Evolutionary conservation across 441 rosid genomes (phyloP), one percentile per base, ranked within the genome.

Genomic region (Aleurites moluccanus): DNA sequence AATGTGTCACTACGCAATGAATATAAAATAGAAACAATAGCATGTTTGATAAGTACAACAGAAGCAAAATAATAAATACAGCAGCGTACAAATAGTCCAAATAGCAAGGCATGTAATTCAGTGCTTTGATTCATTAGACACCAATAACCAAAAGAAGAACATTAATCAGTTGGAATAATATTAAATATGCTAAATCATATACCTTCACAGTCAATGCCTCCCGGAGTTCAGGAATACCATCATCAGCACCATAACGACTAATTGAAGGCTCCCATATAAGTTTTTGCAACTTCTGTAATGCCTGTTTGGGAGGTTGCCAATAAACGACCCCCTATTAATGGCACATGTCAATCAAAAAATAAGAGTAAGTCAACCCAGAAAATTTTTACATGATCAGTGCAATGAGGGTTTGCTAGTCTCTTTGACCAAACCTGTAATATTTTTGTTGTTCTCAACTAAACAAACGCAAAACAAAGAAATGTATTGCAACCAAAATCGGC

Each of bases 301-400:
- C 99, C 62, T 82, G 75, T 83, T 89, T 76, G 67, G 98, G 99
- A 52, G 99, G 99, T 78, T 88, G 96, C 98, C 98, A 91, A 79
- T 91, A 85, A 71, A 94, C 98, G 1, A 96, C 98, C 64, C 98
- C 98, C 98, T 96, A 61, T 42, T 78, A 20, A 35, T 40, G 53
- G 53, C 60, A 69, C 20, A 77, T 73, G 64, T 69, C 64, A 66
- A 79, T 60, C 14, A 52, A 80, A 55, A 6, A 66, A 77, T 47
- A 20, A 60, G 56, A 78, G 16, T 30, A 14, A 62, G 53, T 23
- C 15, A 59, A 33, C 42, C 53, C 47, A 15, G 20, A 35, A 55
- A 66, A 45, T 21, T 49, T 38, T 53, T 74, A 57, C 30, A 62
- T 62, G 30, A 25, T 49, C 42, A 74, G 20, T 10, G 16, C 69